Conservation (phyloP, 306 rosid species). For the Prunus campanulata region DNA sequence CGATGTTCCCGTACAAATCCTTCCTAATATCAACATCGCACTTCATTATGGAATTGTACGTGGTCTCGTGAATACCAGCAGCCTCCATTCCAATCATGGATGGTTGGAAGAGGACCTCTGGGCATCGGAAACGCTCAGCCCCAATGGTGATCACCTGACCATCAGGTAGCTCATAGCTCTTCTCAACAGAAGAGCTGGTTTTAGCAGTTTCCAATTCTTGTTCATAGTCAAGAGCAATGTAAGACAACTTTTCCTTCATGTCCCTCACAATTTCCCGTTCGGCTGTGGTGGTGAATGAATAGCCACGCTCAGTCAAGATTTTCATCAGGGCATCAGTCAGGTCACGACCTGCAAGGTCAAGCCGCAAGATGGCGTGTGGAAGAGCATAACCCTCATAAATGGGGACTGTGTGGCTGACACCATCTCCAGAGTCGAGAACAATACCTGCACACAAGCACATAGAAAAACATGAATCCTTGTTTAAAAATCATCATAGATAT, state of each 20-base stretch:
- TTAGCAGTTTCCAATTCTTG: slow-evolving; percentile 73
- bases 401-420: slow-evolving; percentile 42
- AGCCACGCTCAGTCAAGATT: slow-evolving; percentile 78
- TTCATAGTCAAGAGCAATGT: slow-evolving; percentile 76
- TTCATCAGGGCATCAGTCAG: slow-evolving; percentile 79
- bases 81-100: slow-evolving; percentile 46
- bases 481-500: not conserved
- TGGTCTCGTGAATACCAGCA: slow-evolving; percentile 38
- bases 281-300: slow-evolving; percentile 75
- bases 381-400: slow-evolving; percentile 39
- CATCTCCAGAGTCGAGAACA: slow-evolving; percentile 41
- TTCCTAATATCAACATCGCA: slow-evolving; percentile 43
- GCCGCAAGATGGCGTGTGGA: slow-evolving; percentile 53
- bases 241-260: slow-evolving; percentile 48
- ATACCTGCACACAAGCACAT: slow-evolving; percentile 26
- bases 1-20: slow-evolving; percentile 39
- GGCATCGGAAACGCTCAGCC: slow-evolving; percentile 36
- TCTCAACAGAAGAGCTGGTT: slow-evolving; percentile 79
- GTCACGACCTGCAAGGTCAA: slow-evolving; percentile 85
- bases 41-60: slow-evolving; percentile 38
- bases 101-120: slow-evolving; percentile 42
- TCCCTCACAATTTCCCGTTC: slow-evolving; percentile 90
- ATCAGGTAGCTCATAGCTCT: slow-evolving; percentile 59
- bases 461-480: not conserved
- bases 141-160: slow-evolving; percentile 46